Evolutionary conservation across 2,329 filamentous ascomycete genomes (phyloP).

Genomic region (Pyrenochaeta sp.): DNA sequence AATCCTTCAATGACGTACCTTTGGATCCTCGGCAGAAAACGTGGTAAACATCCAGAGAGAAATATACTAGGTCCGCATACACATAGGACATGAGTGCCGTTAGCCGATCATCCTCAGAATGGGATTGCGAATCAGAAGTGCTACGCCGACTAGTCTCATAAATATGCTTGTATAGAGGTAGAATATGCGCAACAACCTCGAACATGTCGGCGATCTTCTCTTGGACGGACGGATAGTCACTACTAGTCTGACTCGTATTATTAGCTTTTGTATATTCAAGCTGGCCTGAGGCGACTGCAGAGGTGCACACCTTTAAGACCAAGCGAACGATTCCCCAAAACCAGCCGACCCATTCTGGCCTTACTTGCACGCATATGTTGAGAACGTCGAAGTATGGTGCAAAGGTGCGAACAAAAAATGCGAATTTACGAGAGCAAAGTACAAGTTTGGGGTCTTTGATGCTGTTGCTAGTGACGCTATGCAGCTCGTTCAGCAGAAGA

Average conservation of each 20-base stretch:
- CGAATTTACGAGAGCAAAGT: slow-evolving; percentile 27
- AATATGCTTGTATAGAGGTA: slow-evolving; percentile 36
- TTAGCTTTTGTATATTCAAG: background rate
- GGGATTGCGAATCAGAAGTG: slow-evolving; percentile 2
- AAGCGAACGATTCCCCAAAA: slow-evolving; percentile 35
- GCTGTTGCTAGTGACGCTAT: slow-evolving; percentile 8
- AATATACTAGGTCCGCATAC: slow-evolving; percentile 37
- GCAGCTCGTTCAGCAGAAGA: slow-evolving; percentile 30
- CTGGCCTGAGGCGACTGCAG: background rate
- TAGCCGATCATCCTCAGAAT: slow-evolving; percentile 16
- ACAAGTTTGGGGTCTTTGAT: slow-evolving; percentile 18
- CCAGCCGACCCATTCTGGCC: slow-evolving; percentile 28
- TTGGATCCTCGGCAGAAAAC: slow-evolving; percentile 32
- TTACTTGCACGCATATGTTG: slow-evolving; percentile 22
- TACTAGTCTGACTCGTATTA: slow-evolving; percentile 22
- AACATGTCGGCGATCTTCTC: slow-evolving; percentile 37
- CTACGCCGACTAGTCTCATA: slow-evolving; percentile 21
- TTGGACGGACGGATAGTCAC: slow-evolving; percentile 27
- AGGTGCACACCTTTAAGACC: slow-evolving; percentile 35
- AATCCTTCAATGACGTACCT: slow-evolving; percentile 34
- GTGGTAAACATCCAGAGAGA: slow-evolving; percentile 35
- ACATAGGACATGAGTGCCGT: slow-evolving; percentile 33
- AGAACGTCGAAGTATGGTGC: slow-evolving; percentile 40
- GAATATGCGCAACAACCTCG: slow-evolving; percentile 27
- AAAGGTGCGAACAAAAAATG: slow-evolving; percentile 30